Evolutionary conservation across 495 filamentous ascomycete species (phyloP).

Genomic region (Elasticomyces elasticus): DNA sequence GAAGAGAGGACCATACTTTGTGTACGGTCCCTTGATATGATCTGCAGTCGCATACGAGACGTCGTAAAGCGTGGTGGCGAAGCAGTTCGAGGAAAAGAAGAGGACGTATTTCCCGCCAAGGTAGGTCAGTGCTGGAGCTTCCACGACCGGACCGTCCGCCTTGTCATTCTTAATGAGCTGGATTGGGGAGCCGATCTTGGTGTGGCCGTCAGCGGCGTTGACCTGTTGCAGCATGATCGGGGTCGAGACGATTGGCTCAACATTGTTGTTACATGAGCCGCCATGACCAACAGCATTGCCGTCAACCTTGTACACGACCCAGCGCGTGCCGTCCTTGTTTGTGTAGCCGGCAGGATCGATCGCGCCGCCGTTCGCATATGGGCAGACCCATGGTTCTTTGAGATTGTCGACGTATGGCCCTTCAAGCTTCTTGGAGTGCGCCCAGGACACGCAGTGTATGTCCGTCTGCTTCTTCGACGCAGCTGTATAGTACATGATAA

Average conservation of each 20-base stretch:
- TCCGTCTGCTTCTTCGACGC: slow-evolving; percentile 26
- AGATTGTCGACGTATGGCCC: slow-evolving; percentile 45
- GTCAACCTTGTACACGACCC: slow-evolving; percentile 54
- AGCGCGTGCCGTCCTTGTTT: slow-evolving; percentile 44
- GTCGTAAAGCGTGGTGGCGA: slow-evolving; percentile 17
- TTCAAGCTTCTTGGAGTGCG: slow-evolving; percentile 32
- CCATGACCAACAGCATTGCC: slow-evolving; percentile 50
- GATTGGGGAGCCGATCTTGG: slow-evolving; percentile 40
- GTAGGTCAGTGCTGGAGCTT: slow-evolving; percentile 48
- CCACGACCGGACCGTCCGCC: slow-evolving; percentile 50
- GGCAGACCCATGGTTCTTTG: slow-evolving; percentile 41
- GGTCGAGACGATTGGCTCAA: slow-evolving; percentile 40
- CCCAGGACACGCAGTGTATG: slow-evolving; percentile 49
- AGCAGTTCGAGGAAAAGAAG: slow-evolving; percentile 46
- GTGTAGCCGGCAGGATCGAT: slow-evolving; percentile 49
- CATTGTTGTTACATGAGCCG: slow-evolving; percentile 46
- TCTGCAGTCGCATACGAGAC: slow-evolving; percentile 19
- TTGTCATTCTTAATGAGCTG: slow-evolving; percentile 46
- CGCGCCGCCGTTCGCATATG: slow-evolving; percentile 42
- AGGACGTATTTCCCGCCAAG: slow-evolving; percentile 45
- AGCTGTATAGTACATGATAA: slow-evolving; percentile 53
- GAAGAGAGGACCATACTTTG: slow-evolving; percentile 9
- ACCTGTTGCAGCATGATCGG: slow-evolving; percentile 54
- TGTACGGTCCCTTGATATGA: slow-evolving; percentile 15
- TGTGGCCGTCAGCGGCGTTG: slow-evolving; percentile 39